Percentiles rank a stretch among this genome's conserved stretches.
Evolutionary conservation across 805 yeast species (phyloP).

Genomic region (Kluyveromyces nonfermentans): DNA sequence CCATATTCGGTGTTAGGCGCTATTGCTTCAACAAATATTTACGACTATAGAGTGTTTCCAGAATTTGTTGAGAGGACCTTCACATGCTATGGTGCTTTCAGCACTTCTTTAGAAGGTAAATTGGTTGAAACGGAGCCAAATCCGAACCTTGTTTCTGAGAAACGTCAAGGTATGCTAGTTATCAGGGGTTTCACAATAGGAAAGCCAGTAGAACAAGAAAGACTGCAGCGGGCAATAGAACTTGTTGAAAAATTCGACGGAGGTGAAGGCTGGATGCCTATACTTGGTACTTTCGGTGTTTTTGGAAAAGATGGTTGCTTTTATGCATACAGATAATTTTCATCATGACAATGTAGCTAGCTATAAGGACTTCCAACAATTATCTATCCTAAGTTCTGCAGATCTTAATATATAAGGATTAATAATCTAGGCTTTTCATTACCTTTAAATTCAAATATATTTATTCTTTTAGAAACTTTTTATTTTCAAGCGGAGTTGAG

Average conservation of each 20-base stretch:
- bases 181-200: constrained; percentile 64
- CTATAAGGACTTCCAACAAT: not conserved
- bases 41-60: constrained; percentile 47
- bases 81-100: constrained; percentile 45
- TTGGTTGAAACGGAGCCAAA: constrained; percentile 30
- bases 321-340: constrained; percentile 32
- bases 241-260: constrained; percentile 30
- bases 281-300: constrained; percentile 44
- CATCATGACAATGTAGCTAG: not conserved
- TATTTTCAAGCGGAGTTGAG: not conserved
- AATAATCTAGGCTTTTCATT: too few species aligned
- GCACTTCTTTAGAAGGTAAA: constrained; percentile 54
- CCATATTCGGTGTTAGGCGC: constrained; percentile 42
- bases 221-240: constrained; percentile 23
- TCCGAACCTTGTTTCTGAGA: constrained; percentile 25
- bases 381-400: constrained; percentile 1
- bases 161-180: constrained; percentile 41
- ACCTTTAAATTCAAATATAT: not conserved
- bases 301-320: constrained; percentile 71
- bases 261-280: constrained; percentile 43
- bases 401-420: too few species aligned
- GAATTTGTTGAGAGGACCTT: constrained; percentile 21
- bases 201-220: constrained; percentile 31
- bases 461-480: not conserved
- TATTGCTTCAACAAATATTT: constrained; percentile 46